Conservation (phyloP, 164 flowering plant genomes). For the Cinnamomum chago region DNA sequence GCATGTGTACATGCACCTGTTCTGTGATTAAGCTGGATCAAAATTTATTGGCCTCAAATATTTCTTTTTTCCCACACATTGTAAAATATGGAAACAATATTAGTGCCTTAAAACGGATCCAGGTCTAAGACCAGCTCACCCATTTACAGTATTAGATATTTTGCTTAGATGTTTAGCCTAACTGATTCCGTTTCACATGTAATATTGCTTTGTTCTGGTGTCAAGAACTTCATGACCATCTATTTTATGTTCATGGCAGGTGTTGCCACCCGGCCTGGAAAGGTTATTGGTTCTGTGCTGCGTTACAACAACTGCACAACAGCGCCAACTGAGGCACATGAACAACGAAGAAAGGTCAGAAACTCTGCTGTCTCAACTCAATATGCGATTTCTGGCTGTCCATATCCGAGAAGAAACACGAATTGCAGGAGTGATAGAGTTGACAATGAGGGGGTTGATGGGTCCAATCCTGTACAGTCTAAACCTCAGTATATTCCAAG, state of each 20-base stretch:
- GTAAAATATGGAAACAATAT: too few relatives aligned
- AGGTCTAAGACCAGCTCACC: too few relatives aligned
- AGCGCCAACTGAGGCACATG: constrained; percentile 48
- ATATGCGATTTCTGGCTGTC: constrained; percentile 40
- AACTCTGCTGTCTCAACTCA: constrained; percentile 55
- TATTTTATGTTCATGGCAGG: constrained; percentile 24
- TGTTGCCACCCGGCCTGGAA: constrained; percentile 81
- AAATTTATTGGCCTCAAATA: too few relatives aligned
- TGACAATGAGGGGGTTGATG: constrained; percentile 57
- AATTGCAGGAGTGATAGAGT: constrained; percentile 53
- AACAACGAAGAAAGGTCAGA: constrained; percentile 55
- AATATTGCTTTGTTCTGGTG: too few relatives aligned
- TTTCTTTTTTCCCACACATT: too few relatives aligned
- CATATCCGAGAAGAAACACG: constrained; percentile 68
- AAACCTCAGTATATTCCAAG: constrained; percentile 64
- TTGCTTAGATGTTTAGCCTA: too few relatives aligned
- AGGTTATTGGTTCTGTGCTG: constrained; percentile 69
- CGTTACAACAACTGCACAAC: constrained; percentile 62
- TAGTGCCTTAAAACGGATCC: too few relatives aligned
- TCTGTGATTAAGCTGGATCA: too few relatives aligned
- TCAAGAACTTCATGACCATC: too few relatives aligned
- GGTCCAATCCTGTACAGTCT: constrained; percentile 55
- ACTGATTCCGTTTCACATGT: too few relatives aligned
- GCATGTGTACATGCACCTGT: too few relatives aligned
- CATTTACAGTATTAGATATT: too few relatives aligned